Conservation (phyloP, 805 yeast genomes). For the Torulaspora delbrueckii region DNA sequence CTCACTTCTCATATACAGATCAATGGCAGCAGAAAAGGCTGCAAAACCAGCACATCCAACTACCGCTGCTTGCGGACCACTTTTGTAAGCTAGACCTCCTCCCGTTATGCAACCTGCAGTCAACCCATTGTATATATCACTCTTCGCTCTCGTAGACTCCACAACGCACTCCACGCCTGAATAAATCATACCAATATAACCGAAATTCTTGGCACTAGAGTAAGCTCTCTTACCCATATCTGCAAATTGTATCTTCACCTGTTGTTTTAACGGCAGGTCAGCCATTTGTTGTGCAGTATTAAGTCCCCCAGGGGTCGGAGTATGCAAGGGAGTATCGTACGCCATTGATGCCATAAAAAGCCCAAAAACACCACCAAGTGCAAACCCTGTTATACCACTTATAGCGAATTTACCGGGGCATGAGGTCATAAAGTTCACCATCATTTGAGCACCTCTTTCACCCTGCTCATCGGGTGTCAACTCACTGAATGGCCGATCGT, state of each 20-base stretch:
- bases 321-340: slow-evolving; percentile 40
- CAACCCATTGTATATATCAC: slow-evolving; percentile 87
- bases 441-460: slow-evolving; percentile 76
- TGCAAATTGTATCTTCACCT: slow-evolving; percentile 80
- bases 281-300: slow-evolving; percentile 46
- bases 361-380: slow-evolving; percentile 92
- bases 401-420: slow-evolving; percentile 92
- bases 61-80: slow-evolving; percentile 89
- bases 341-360: slow-evolving; percentile 76
- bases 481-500: slow-evolving; percentile 50
- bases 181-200: slow-evolving; percentile 84
- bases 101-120: slow-evolving; percentile 96
- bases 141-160: slow-evolving; percentile 81
- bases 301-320: slow-evolving; percentile 27
- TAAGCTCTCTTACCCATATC: slow-evolving; percentile 92
- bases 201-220: slow-evolving; percentile 88
- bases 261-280: slow-evolving; percentile 87
- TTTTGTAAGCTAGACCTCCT: slow-evolving; percentile 85
- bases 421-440: slow-evolving; percentile 80
- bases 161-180: slow-evolving; percentile 90
- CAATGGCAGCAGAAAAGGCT: slow-evolving; percentile 85
- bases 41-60: slow-evolving; percentile 98
- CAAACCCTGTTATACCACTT: slow-evolving; percentile 92
- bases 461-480: slow-evolving; percentile 93
- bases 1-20: slow-evolving; percentile 79